Percentiles rank a stretch among this genome's conserved stretches.
These are phyloP conservation scores for Musa itinerans DNA, from an alignment of 176 grass and related monocot genomes.

Conservation along the genomic window DNA sequence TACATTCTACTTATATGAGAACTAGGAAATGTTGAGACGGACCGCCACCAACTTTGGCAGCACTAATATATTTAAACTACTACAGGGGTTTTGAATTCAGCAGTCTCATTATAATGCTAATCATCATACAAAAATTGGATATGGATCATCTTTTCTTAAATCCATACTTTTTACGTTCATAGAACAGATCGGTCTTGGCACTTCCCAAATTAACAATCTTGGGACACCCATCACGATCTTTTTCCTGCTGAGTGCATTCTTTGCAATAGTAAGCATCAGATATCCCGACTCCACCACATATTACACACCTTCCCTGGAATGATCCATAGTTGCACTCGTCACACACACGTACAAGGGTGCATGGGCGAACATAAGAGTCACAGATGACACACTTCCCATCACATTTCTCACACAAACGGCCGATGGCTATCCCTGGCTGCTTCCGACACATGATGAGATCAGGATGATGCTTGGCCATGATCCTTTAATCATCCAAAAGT, in stretches of 20 bases:
- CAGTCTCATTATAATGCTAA: no score
- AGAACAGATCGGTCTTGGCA: conserved; percentile 7
- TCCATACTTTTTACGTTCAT: conserved; percentile 11
- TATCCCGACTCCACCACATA: conserved; percentile 6
- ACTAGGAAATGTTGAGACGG: neutral
- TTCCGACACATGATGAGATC: conserved; percentile 11
- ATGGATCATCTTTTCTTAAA: conserved; percentile 8
- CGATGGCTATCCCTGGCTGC: conserved; percentile 8
- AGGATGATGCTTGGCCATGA: conserved; percentile 13
- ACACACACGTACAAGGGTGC: conserved; percentile 1
- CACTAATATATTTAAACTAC: no score
- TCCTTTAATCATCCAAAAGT: neutral
- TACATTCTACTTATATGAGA: neutral
- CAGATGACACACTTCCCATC: conserved; percentile 12
- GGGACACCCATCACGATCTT: neutral
- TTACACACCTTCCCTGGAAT: conserved; percentile 6
- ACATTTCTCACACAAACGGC: conserved; percentile 1
- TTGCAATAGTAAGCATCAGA: conserved; percentile 13
- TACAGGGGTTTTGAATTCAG: no score
- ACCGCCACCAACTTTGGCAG: neutral
- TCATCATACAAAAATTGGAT: neutral
- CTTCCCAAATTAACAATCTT: conserved; percentile 10
- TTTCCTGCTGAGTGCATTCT: conserved; percentile 12
- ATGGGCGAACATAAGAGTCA: conserved; percentile 4
- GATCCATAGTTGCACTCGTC: conserved; percentile 5